Evolutionary conservation across 2,329 filamentous ascomycete species (phyloP).

Genomic region (Plectosphaerella sp.): DNA sequence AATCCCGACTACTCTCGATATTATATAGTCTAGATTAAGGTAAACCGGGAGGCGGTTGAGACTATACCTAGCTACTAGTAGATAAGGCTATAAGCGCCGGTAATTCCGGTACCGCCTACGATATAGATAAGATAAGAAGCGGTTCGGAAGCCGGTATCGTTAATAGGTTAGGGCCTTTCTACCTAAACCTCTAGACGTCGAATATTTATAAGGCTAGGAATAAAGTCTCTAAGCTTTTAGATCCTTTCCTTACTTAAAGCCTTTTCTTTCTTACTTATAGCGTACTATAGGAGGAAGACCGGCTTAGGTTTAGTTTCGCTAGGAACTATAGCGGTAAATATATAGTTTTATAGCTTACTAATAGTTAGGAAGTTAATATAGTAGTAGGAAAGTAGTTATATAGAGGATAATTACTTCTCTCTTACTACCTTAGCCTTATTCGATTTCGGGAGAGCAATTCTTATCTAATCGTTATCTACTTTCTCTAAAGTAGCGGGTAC

Average conservation of each 20-base stretch:
- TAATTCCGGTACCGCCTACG: constrained; percentile 3
- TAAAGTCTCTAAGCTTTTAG: constrained; percentile 3
- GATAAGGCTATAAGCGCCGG: constrained; percentile 2
- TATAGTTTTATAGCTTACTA: constrained; percentile 9
- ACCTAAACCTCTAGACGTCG: background rate
- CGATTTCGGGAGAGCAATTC: background rate
- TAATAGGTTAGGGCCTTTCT: background rate
- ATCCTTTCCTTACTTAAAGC: constrained; percentile 6
- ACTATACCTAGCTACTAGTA: background rate
- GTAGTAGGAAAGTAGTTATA: constrained; percentile 2
- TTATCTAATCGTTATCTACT: background rate
- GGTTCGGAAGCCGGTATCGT: background rate
- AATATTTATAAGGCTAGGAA: background rate
- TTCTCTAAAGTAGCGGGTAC: constrained; percentile 5
- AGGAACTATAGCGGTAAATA: constrained; percentile 9
- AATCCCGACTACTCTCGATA: too few relatives aligned
- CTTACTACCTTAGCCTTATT: background rate
- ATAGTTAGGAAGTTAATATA: constrained; percentile 5
- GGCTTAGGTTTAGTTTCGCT: background rate
- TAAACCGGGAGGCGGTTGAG: constrained; percentile 47
- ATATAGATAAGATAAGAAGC: background rate
- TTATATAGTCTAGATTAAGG: too few relatives aligned
- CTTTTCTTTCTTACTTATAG: background rate
- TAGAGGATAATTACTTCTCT: background rate
- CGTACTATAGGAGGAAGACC: constrained; percentile 4